A percentile compares a stretch with the other conserved stretches of the same genome.
phyloP scores from a whole-genome alignment of 192 early-diverging fungal genomes.

The Linnemannia zychae region DNA sequence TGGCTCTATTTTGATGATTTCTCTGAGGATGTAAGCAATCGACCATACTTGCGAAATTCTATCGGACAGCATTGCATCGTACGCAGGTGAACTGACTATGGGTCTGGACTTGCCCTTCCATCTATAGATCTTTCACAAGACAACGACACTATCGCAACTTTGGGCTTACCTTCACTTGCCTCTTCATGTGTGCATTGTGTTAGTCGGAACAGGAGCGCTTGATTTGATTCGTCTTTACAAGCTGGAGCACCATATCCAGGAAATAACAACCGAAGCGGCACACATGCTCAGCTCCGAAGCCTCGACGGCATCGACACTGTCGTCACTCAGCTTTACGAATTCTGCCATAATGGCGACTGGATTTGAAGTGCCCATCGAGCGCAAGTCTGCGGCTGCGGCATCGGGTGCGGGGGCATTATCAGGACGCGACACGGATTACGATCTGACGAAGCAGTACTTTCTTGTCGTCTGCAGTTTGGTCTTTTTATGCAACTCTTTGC shows the following conservation, averaged over 20 bases:
- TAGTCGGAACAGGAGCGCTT: slow-evolving; percentile 56
- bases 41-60: too few relatives aligned
- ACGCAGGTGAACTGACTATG: background rate
- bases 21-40: slow-evolving; percentile 56
- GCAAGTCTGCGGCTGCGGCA: background rate
- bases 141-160: slow-evolving; percentile 47
- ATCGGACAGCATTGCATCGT: too few relatives aligned
- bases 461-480: slow-evolving; percentile 38
- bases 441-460: slow-evolving; percentile 42
- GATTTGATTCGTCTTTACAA: slow-evolving; percentile 49
- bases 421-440: slow-evolving; percentile 18
- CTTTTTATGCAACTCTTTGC: slow-evolving; percentile 39
- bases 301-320: background rate
- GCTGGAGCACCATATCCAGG: slow-evolving; percentile 30
- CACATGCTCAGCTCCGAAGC: slow-evolving; percentile 1
- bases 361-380: slow-evolving; percentile 31
- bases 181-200: slow-evolving; percentile 59
- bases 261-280: background rate
- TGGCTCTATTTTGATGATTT: slow-evolving; percentile 70
- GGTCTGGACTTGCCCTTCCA: background rate
- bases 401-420: background rate
- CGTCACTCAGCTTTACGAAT: background rate
- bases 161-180: slow-evolving; percentile 66
- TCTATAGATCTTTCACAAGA: slow-evolving; percentile 37
- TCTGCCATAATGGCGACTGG: background rate